A percentile compares a stretch with the other conserved stretches of the same genome.
Conservation (phyloP, 1,139 yeast genomes). For the Torulaspora pretoriensis region DNA sequence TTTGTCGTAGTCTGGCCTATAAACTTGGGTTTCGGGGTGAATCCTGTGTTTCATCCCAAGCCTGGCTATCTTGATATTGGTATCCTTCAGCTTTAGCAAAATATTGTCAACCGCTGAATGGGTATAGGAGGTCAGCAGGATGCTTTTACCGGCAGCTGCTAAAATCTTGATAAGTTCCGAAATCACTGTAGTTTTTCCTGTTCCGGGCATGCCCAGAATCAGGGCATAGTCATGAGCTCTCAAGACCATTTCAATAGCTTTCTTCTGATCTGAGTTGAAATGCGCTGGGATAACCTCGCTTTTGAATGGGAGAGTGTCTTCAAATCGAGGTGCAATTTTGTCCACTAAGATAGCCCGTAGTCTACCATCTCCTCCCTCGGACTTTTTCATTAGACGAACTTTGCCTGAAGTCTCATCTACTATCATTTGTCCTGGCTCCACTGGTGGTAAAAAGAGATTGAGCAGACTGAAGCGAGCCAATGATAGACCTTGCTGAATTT, state of each 20-base stretch:
- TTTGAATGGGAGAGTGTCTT: conserved; percentile 15
- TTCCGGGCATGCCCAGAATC: conserved; percentile 96
- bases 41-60: conserved; percentile 56
- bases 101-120: conserved; percentile 96
- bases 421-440: conserved; percentile 12
- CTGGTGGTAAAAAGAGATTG: conserved; percentile 51
- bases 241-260: conserved; percentile 63
- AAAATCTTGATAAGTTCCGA: conserved; percentile 65
- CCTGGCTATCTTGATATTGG: conserved; percentile 50
- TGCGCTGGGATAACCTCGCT: conserved; percentile 15
- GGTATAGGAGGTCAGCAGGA: conserved; percentile 80
- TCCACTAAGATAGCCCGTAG: conserved; percentile 64
- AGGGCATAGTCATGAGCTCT: conserved; percentile 70
- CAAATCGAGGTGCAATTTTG: conserved; percentile 45
- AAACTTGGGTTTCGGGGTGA: conserved; percentile 57
- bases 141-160: conserved; percentile 57
- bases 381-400: conserved; percentile 19
- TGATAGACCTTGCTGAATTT: conserved; percentile 68
- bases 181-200: conserved; percentile 93
- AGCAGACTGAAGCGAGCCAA: conserved; percentile 72
- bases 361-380: conserved; percentile 49
- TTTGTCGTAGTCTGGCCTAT: conserved; percentile 45
- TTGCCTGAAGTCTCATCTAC: conserved; percentile 18
- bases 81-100: conserved; percentile 58
- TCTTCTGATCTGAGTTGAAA: conserved; percentile 64